Evolutionary conservation across 352 stramenopile genomes (phyloP), one percentile per base, ranked within the genome.

Genomic region (Aphanomyces invadans): DNA sequence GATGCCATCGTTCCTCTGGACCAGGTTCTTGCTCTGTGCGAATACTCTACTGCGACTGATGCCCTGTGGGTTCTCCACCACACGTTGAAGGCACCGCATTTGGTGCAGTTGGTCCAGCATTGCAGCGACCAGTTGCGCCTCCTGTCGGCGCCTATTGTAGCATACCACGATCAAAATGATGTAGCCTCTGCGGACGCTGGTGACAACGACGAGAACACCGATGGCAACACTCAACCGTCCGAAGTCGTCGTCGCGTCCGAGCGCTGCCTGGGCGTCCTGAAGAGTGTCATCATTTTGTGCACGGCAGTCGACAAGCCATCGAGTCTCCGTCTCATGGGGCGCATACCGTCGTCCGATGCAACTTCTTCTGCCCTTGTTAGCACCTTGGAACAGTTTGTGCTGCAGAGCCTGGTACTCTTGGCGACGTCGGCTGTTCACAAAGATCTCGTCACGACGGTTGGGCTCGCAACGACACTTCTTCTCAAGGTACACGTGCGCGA

Each of bases 341-440:
- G 42, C 10, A 26, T 39, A 21, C 19, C 21, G 17, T 4, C 25
- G 4, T 19, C 29, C 23, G 25, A n/a, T 0, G 4, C n/a, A 9
- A 11, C 60, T 19, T 44, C 49, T 23, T 23, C 17, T 1, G n/a
- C 42, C 23, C 45, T 67, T 10, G 32, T n/a, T 21, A n/a, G 1
- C 3, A 38, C 33, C 19, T 33, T 60, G n/a, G 42, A 67, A 38
- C 38, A 76, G 9, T 78, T 92, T 53, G 54, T 87, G 17, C 60
- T 71, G 31, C 72, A 84, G 45, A 89, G 81, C 59, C 74, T 83
- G 45, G 59, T 87, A n/a, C 71, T 92, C 33, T 56, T 92, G 42
- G 73, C 84, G 63, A 89, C 81, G 1, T 70, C 53, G 19, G 83
- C 89, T 23, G 80, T 90, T n/a, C 80, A 88, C 70, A 92, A 92